Evolutionary conservation across 1,284 basidiomycete genomes (phyloP).

Genomic region (Rhodotorula sp.): DNA sequence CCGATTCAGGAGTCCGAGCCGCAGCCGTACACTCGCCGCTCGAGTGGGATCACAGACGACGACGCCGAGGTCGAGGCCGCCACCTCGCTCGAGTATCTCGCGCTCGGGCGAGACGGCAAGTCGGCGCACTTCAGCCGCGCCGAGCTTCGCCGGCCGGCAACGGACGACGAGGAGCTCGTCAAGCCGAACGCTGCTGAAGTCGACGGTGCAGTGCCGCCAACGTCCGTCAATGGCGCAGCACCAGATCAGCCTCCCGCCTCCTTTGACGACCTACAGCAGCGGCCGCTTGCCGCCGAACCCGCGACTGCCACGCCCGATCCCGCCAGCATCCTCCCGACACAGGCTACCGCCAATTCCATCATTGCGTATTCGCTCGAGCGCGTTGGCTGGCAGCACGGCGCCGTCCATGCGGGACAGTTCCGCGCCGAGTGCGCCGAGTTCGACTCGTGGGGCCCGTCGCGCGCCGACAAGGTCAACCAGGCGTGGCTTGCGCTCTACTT

Average conservation of each 20-base stretch:
- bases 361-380: conserved; percentile 28
- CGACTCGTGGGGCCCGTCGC: conserved; percentile 15
- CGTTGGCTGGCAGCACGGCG: conserved; percentile 37
- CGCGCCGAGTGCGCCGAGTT: conserved; percentile 31
- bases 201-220: no score
- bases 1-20: background rate
- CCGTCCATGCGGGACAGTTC: conserved; percentile 27
- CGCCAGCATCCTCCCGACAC: conserved; percentile 4
- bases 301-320: background rate
- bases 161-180: background rate
- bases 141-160: conserved; percentile 23
- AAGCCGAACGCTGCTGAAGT: background rate
- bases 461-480: conserved; percentile 27
- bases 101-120: conserved; percentile 40
- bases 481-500: conserved; percentile 39
- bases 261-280: background rate
- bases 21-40: background rate
- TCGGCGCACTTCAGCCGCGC: conserved; percentile 31
- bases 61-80: conserved; percentile 41
- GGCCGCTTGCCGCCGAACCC: background rate
- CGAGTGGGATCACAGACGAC: background rate
- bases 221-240: background rate
- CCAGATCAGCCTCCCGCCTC: background rate
- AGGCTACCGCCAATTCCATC: conserved; percentile 5
- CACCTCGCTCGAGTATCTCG: conserved; percentile 38